Evolutionary conservation across 176 grass and related monocot species (phyloP).

Genomic region (Rhipidocladum racemiflorum): DNA sequence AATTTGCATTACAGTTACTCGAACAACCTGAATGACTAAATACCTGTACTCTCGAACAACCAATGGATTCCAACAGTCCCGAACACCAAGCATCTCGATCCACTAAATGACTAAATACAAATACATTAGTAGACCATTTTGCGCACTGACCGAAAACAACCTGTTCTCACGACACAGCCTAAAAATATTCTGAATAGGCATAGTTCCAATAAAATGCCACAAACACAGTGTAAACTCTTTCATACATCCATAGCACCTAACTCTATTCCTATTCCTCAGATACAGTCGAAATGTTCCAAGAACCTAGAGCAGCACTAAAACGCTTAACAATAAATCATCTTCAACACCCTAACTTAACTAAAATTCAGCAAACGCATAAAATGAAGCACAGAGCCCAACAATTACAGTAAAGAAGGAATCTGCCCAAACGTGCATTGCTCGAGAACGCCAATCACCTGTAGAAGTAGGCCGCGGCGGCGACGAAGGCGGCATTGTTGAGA

Average conservation of each 20-base stretch:
- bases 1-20: background rate
- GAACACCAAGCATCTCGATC: constrained; percentile 4
- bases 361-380: background rate
- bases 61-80: background rate
- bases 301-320: background rate
- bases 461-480: constrained; percentile 60
- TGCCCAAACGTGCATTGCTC: background rate
- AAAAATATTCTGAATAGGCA: background rate
- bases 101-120: background rate
- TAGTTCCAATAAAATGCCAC: background rate
- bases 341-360: background rate
- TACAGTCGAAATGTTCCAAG: background rate
- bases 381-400: background rate
- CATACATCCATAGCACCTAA: background rate
- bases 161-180: background rate
- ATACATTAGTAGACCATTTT: background rate
- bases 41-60: no score
- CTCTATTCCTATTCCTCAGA: background rate
- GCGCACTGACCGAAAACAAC: background rate
- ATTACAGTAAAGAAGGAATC: background rate
- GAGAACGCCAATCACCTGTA: constrained; percentile 53
- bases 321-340: background rate
- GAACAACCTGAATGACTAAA: background rate
- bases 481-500: constrained; percentile 63
- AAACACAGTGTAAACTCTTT: background rate